phyloP scores from a whole-genome alignment of 163 green algal genomes.

The Scenedesmus sp. region DNA sequence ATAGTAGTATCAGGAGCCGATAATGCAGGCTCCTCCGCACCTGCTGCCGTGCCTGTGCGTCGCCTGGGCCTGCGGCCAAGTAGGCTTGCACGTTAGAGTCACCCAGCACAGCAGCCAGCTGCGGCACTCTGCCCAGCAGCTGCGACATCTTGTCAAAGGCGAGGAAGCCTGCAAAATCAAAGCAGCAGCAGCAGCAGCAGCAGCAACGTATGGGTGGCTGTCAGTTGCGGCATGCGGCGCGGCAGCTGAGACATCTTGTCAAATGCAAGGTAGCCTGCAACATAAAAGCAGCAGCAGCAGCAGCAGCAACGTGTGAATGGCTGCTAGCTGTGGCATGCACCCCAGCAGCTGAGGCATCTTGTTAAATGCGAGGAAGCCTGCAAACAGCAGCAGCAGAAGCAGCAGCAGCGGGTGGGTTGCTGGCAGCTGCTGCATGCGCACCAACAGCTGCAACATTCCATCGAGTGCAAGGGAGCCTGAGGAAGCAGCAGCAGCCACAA shows the following conservation, averaged over 20 bases:
- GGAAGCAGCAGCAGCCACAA: too few relatives aligned
- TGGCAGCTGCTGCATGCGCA: neutral
- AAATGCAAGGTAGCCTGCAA: slow-evolving; percentile 16
- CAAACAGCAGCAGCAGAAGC: neutral
- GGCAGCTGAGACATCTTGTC: slow-evolving; percentile 28
- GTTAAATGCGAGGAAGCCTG: slow-evolving; percentile 24
- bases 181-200: too few relatives aligned
- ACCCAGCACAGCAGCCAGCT: neutral
- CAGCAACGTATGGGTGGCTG: neutral
- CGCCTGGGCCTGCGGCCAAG: too few relatives aligned
- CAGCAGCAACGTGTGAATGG: too few relatives aligned
- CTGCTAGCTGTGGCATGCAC: slow-evolving; percentile 7
- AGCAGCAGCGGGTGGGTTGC: neutral
- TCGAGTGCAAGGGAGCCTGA: neutral
- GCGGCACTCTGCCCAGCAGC: neutral
- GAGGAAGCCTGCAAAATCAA: neutral
- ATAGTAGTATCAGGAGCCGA: too few relatives aligned
- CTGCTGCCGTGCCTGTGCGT: too few relatives aligned
- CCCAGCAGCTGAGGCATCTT: slow-evolving; percentile 24
- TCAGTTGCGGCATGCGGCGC: slow-evolving; percentile 4
- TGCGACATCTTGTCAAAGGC: slow-evolving; percentile 11
- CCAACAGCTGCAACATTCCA: slow-evolving; percentile 13
- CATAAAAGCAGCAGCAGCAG: too few relatives aligned
- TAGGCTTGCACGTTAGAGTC: too few relatives aligned
- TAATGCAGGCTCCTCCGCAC: too few relatives aligned